These are phyloP conservation scores for Dryas drummondii DNA, from an alignment of 306 rosid genomes.

Conservation along the genomic window DNA sequence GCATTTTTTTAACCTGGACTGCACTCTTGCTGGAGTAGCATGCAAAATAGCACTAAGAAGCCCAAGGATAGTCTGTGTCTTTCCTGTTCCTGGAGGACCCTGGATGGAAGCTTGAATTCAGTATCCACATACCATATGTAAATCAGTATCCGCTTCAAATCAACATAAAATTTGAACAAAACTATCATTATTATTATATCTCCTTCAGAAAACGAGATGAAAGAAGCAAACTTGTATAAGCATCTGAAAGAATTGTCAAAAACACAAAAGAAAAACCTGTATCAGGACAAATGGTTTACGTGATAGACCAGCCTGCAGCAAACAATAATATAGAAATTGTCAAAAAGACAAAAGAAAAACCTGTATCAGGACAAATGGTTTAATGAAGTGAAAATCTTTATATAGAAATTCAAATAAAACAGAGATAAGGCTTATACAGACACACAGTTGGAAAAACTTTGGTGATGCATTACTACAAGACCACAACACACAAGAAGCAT, in stretches of 20 bases:
- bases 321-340: neutral
- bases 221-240: slow-evolving; percentile 4
- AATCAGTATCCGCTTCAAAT: neutral
- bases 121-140: slow-evolving; percentile 8
- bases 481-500: neutral
- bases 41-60: slow-evolving; percentile 91
- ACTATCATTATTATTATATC: neutral
- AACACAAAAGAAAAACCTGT: slow-evolving; percentile 60
- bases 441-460: neutral
- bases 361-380: slow-evolving; percentile 91
- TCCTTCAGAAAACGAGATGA: slow-evolving; percentile 5
- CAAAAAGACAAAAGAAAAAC: slow-evolving; percentile 38
- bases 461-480: neutral
- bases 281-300: slow-evolving; percentile 85
- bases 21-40: slow-evolving; percentile 83
- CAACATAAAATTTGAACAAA: too few relatives aligned
- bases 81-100: slow-evolving; percentile 99
- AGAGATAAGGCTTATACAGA: neutral
- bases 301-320: slow-evolving; percentile 88
- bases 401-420: slow-evolving; percentile 2
- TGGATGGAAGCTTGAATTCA: slow-evolving; percentile 45
- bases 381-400: slow-evolving; percentile 11
- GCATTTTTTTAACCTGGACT: slow-evolving; percentile 55
- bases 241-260: neutral
- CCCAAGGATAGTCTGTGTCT: slow-evolving; percentile 93